These are phyloP conservation scores for Niebla homalea DNA, from an alignment of 495 filamentous ascomycete species.

Conservation along the genomic window DNA sequence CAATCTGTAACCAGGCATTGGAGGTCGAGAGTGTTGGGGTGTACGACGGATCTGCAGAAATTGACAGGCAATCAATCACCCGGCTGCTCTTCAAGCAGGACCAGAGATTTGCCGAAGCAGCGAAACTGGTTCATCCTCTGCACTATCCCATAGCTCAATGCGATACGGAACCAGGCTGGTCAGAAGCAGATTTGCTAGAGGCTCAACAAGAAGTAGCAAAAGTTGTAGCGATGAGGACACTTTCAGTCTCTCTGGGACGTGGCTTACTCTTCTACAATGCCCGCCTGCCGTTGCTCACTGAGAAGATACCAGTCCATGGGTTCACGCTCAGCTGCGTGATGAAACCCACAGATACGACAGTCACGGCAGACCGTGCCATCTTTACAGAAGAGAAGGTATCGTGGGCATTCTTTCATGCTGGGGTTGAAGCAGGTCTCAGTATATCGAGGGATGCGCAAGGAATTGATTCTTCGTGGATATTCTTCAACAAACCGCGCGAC, in stretches of 20 bases:
- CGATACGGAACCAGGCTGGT: constrained; percentile 61
- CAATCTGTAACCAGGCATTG: constrained; percentile 47
- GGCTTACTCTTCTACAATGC: constrained; percentile 75
- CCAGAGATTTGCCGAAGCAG: constrained; percentile 70
- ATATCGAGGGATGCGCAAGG: constrained; percentile 83
- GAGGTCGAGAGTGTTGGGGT: constrained; percentile 45
- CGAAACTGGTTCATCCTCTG: constrained; percentile 60
- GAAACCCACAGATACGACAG: constrained; percentile 77
- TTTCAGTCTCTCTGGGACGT: constrained; percentile 75
- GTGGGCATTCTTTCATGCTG: constrained; percentile 98
- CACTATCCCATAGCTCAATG: constrained; percentile 66
- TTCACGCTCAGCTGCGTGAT: constrained; percentile 84
- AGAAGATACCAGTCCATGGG: constrained; percentile 72
- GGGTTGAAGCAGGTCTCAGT: constrained; percentile 76
- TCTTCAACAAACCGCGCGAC: constrained; percentile 92
- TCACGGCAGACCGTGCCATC: constrained; percentile 67
- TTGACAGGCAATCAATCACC: constrained; percentile 68
- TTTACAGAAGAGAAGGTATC: constrained; percentile 91
- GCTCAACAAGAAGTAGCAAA: constrained; percentile 83
- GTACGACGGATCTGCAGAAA: constrained; percentile 55
- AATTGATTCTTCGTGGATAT: constrained; percentile 96
- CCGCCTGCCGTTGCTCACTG: constrained; percentile 71
- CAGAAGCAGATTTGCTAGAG: constrained; percentile 77
- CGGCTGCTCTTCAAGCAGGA: constrained; percentile 83
- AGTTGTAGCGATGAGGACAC: constrained; percentile 68